Evolutionary conservation across 495 filamentous ascomycete species (phyloP).

Genomic region (Tuber brumale): DNA sequence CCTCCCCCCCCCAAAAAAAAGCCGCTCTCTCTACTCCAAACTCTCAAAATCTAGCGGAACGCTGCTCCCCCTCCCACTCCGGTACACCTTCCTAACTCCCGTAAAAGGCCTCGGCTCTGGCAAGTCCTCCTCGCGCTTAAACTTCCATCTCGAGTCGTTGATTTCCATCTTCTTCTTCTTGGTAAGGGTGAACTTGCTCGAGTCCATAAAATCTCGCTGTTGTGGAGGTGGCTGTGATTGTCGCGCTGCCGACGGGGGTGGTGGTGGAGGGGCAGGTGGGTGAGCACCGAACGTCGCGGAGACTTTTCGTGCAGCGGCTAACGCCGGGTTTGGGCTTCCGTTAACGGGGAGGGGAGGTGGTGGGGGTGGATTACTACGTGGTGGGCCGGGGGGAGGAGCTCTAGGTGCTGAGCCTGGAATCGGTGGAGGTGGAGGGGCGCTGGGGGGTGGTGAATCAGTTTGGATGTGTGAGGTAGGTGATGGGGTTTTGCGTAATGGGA

Average conservation of each 20-base stretch:
- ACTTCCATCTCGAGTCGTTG: slow-evolving; percentile 79
- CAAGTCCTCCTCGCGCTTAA: slow-evolving; percentile 70
- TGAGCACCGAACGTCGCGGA: slow-evolving; percentile 1
- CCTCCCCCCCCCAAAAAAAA: background rate
- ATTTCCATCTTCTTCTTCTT: slow-evolving; percentile 50
- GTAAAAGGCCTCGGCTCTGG: slow-evolving; percentile 77
- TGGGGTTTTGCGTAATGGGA: slow-evolving; percentile 29
- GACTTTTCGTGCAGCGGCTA: background rate
- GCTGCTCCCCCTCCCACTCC: slow-evolving; percentile 86
- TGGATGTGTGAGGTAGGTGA: slow-evolving; percentile 46
- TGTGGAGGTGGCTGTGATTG: slow-evolving; percentile 41
- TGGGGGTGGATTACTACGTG: slow-evolving; percentile 42
- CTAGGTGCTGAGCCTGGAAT: slow-evolving; percentile 45
- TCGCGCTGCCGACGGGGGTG: slow-evolving; percentile 39
- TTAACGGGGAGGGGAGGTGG: slow-evolving; percentile 41
- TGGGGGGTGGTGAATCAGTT: slow-evolving; percentile 25
- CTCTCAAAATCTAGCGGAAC: slow-evolving; percentile 73
- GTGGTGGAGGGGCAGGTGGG: slow-evolving; percentile 32
- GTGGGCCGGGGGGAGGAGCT: slow-evolving; percentile 45
- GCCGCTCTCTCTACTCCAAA: slow-evolving; percentile 19
- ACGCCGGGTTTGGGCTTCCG: slow-evolving; percentile 10
- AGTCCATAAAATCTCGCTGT: slow-evolving; percentile 59
- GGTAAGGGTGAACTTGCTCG: slow-evolving; percentile 67
- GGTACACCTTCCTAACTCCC: slow-evolving; percentile 66
- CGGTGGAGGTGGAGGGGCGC: slow-evolving; percentile 48